Evolutionary conservation across 2,329 filamentous ascomycete genomes (phyloP).

Genomic region (Calonectria pseudoreteaudii): DNA sequence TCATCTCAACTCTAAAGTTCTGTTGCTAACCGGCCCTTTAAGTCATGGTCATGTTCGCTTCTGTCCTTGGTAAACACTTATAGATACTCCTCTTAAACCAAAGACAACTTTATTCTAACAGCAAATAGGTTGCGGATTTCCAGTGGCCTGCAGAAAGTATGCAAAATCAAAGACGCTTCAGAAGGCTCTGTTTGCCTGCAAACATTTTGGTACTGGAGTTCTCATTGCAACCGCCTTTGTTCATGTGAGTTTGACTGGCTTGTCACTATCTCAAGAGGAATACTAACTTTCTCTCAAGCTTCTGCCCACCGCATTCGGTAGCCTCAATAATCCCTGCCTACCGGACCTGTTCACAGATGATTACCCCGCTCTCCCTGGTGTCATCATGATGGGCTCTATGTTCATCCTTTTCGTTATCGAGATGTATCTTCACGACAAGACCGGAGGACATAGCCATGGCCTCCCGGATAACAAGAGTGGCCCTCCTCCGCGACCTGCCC

Average conservation of each 20-base stretch:
- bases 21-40: background rate
- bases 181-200: constrained; percentile 70
- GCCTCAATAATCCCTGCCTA: constrained; percentile 64
- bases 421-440: constrained; percentile 71
- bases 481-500: background rate
- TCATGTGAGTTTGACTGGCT: constrained; percentile 60
- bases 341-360: constrained; percentile 69
- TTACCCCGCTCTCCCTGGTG: constrained; percentile 72
- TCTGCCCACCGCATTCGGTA: constrained; percentile 70
- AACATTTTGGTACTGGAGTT: constrained; percentile 78
- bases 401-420: constrained; percentile 73
- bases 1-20: background rate
- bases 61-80: constrained; percentile 36
- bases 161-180: constrained; percentile 68
- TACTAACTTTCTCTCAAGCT: constrained; percentile 49
- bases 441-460: constrained; percentile 69
- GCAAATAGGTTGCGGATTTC: constrained; percentile 59
- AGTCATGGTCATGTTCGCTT: constrained; percentile 46
- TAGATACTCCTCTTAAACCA: background rate
- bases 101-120: background rate
- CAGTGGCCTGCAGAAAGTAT: constrained; percentile 66
- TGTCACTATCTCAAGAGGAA: background rate
- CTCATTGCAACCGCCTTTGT: constrained; percentile 80
- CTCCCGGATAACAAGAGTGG: constrained; percentile 59
- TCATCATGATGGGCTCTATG: constrained; percentile 74